Conservation (phyloP, 2,329 filamentous ascomycete genomes). For the Aspergillus pseudoterreus region DNA sequence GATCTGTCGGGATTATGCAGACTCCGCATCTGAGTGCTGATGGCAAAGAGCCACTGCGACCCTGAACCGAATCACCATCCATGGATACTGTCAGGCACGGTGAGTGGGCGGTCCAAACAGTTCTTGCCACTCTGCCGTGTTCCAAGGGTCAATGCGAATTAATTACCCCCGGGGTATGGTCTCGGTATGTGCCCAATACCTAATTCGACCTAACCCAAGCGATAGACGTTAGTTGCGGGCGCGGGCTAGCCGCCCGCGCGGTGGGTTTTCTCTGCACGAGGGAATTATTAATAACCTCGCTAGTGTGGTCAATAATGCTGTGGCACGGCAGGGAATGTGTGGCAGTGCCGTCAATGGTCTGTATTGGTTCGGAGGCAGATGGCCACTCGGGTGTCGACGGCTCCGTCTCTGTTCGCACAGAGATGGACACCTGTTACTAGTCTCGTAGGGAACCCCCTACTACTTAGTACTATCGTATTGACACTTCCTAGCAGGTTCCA, state of each 20-base stretch:
- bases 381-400: conserved; percentile 2
- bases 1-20: no score
- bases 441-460: background rate
- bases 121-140: background rate
- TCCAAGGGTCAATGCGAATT: background rate
- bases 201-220: no score
- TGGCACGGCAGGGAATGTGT: background rate
- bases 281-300: background rate
- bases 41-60: no score
- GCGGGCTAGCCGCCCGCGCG: no score
- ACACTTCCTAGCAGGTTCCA: background rate
- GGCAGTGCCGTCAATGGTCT: background rate
- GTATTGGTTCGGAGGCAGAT: background rate
- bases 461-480: background rate
- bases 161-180: no score
- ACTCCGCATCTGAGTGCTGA: no score
- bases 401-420: background rate
- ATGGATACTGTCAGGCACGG: background rate
- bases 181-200: no score
- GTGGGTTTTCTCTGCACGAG: background rate
- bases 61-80: background rate
- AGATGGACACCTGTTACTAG: no score
- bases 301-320: background rate
- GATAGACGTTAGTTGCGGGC: no score
- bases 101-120: background rate